Evolutionary conservation across 345 rosid species (phyloP).

Genomic region (Carallia brachiata): DNA sequence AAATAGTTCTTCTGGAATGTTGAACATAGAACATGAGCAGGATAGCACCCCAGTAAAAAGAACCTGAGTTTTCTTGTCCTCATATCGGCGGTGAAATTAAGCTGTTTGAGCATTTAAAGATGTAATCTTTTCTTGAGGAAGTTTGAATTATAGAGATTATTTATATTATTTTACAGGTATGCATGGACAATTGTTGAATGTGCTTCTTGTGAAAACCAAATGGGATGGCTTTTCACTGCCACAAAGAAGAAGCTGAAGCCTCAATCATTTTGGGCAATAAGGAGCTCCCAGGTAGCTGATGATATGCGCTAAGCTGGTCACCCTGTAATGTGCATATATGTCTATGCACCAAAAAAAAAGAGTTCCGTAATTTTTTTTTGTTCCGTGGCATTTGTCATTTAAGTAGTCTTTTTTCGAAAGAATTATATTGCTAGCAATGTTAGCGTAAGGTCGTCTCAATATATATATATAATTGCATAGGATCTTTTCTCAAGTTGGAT

Average conservation of each 20-base stretch:
- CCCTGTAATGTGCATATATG: conserved; percentile 3
- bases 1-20: neutral
- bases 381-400: too few relatives aligned
- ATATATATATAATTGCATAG: too few relatives aligned
- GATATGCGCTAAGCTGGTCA: conserved; percentile 26
- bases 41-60: neutral
- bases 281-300: conserved; percentile 73
- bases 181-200: conserved; percentile 77
- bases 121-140: neutral
- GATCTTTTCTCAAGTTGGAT: too few relatives aligned
- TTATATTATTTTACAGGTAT: conserved; percentile 47
- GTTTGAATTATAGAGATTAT: neutral
- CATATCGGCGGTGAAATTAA: neutral
- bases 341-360: too few relatives aligned
- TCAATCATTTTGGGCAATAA: conserved; percentile 79
- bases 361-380: too few relatives aligned
- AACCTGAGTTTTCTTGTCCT: neutral
- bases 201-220: conserved; percentile 47
- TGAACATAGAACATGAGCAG: neutral
- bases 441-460: too few relatives aligned
- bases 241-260: conserved; percentile 68
- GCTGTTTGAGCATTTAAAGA: neutral
- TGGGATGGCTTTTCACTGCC: conserved; percentile 94
- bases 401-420: too few relatives aligned
- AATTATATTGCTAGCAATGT: too few relatives aligned